Conservation (phyloP, 1,139 yeast species). For the Scheffersomyces lignicola region DNA sequence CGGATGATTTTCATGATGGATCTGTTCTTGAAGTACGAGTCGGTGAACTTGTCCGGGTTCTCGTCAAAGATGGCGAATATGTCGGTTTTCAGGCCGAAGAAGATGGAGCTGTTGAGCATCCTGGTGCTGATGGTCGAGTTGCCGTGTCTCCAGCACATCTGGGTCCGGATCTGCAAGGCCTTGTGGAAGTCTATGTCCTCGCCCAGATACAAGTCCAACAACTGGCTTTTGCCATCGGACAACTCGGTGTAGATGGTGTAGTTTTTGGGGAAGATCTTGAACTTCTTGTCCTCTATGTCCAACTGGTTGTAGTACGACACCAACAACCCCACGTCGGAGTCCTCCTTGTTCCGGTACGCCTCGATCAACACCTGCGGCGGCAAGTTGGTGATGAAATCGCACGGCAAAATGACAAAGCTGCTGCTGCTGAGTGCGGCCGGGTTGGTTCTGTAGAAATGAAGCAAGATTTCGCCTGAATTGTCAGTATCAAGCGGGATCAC, state of each 20-base stretch:
- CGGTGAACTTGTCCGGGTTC: slow-evolving; percentile 34
- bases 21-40: slow-evolving; percentile 39
- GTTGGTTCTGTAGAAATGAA: slow-evolving; percentile 45
- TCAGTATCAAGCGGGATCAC: slow-evolving; percentile 48
- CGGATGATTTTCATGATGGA: slow-evolving; percentile 73
- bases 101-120: slow-evolving; percentile 74
- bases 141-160: slow-evolving; percentile 88
- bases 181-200: slow-evolving; percentile 68
- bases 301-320: slow-evolving; percentile 70
- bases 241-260: slow-evolving; percentile 42
- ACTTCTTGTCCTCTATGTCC: slow-evolving; percentile 76
- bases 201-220: slow-evolving; percentile 71
- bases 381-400: slow-evolving; percentile 88
- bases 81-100: slow-evolving; percentile 61
- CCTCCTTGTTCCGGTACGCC: slow-evolving; percentile 70
- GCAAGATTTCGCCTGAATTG: slow-evolving; percentile 64
- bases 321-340: slow-evolving; percentile 66
- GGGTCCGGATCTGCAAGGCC: slow-evolving; percentile 74
- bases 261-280: slow-evolving; percentile 49
- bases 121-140: slow-evolving; percentile 73
- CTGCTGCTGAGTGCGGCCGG: slow-evolving; percentile 12
- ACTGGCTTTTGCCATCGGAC: slow-evolving; percentile 48
- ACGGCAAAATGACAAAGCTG: slow-evolving; percentile 78
- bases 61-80: slow-evolving; percentile 41
- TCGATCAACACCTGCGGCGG: slow-evolving; percentile 90